Percentiles rank a stretch among this genome's conserved stretches.
These are phyloP conservation scores for Phytophthora rubi DNA, from an alignment of 352 stramenopile genomes.

Conservation along the genomic window DNA sequence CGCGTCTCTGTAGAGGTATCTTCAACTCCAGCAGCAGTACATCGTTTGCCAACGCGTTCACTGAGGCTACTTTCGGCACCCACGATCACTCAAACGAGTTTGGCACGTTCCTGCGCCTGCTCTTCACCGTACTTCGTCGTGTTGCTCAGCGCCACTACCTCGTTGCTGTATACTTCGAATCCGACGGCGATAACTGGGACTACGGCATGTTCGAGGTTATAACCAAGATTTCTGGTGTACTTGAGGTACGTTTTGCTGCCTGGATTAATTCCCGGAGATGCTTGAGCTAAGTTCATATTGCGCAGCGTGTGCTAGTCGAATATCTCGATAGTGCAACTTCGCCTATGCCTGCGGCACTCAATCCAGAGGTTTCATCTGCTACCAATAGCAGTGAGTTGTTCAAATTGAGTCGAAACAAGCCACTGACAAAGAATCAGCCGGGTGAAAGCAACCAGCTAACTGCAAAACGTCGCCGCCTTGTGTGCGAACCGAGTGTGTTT, in stretches of 20 bases:
- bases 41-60: conserved; percentile 81
- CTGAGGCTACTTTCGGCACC: conserved; percentile 70
- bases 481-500: conserved; percentile 81
- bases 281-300: neutral
- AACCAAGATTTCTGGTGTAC: conserved; percentile 63
- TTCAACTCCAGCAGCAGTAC: conserved; percentile 80
- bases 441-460: conserved; percentile 35
- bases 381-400: conserved; percentile 49
- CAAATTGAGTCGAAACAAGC: conserved; percentile 70
- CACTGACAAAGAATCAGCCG: conserved; percentile 38
- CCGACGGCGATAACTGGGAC: conserved; percentile 64
- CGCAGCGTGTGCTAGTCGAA: conserved; percentile 62
- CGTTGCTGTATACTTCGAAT: conserved; percentile 67
- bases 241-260: conserved; percentile 51
- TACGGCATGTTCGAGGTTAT: conserved; percentile 76
- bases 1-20: conserved; percentile 71
- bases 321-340: conserved; percentile 61
- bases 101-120: conserved; percentile 66
- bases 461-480: conserved; percentile 28
- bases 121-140: conserved; percentile 71
- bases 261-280: neutral
- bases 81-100: conserved; percentile 75
- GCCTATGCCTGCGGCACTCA: conserved; percentile 20
- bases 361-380: conserved; percentile 27
- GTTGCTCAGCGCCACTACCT: conserved; percentile 77